These are phyloP conservation scores for Thozetella sp. DNA, from an alignment of 495 filamentous ascomycete species.

Conservation along the genomic window DNA sequence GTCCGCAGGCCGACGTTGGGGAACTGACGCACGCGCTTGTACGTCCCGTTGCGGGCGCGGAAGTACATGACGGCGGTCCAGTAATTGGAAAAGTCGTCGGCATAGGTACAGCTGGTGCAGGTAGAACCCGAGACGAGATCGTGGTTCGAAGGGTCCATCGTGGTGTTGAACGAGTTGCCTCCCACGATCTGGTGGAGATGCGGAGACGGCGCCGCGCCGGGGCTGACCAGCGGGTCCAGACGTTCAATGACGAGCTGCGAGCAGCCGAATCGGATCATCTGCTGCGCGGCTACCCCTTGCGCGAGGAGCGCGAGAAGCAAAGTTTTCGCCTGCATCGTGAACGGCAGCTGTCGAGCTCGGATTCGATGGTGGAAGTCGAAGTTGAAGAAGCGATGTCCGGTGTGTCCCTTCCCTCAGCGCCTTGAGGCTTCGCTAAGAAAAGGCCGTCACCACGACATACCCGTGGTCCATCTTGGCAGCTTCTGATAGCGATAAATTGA, in stretches of 20 bases:
- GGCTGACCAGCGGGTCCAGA: conserved; percentile 43
- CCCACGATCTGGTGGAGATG: conserved; percentile 46
- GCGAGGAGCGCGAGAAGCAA: conserved; percentile 30
- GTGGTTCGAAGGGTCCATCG: conserved; percentile 31
- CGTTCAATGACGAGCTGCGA: conserved; percentile 43
- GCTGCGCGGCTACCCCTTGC: conserved; percentile 25
- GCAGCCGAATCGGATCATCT: conserved; percentile 50
- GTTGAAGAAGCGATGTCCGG: too few species aligned
- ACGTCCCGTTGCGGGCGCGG: conserved; percentile 43
- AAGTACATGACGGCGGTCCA: conserved; percentile 44
- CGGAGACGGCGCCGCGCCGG: conserved; percentile 31
- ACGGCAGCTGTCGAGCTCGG: too few species aligned
- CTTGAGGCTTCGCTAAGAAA: too few species aligned
- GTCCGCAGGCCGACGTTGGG: conserved; percentile 43
- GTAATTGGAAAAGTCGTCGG: conserved; percentile 45
- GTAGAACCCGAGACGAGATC: conserved; percentile 33
- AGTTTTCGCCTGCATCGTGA: conserved; percentile 35
- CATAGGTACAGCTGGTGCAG: conserved; percentile 40
- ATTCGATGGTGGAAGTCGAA: too few species aligned
- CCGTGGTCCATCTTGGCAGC: too few species aligned
- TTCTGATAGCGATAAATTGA: too few species aligned
- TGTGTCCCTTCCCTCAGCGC: too few species aligned
- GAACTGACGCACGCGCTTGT: conserved; percentile 46
- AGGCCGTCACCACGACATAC: too few species aligned
- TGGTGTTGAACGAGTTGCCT: conserved; percentile 42